Conservation (phyloP, 352 stramenopile species). For the Phytophthora multivora region DNA sequence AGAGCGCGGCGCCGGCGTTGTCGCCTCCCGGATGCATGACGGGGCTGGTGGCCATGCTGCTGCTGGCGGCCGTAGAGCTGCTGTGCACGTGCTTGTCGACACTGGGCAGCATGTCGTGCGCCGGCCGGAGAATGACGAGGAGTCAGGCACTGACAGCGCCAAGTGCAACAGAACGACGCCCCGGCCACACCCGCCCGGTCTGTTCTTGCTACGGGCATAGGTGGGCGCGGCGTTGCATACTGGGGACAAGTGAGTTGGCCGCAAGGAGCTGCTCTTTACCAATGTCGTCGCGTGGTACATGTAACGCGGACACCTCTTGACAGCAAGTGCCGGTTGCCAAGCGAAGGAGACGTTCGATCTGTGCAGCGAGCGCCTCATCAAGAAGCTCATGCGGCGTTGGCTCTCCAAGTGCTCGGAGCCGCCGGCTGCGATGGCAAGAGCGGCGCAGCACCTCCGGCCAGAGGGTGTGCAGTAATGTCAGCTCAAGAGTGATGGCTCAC, state of each 20-base stretch:
- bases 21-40: conserved; percentile 24
- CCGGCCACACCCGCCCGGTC: conserved; percentile 7
- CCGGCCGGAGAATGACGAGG: conserved; percentile 17
- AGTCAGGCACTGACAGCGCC: conserved; percentile 10
- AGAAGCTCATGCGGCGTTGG: not conserved
- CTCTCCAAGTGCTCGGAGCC: not conserved
- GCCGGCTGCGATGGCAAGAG: conserved; percentile 6
- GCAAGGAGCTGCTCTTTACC: conserved; percentile 3
- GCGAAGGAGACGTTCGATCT: not conserved
- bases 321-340: not conserved
- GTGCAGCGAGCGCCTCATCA: not conserved
- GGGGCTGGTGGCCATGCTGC: conserved; percentile 20
- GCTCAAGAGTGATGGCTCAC: conserved; percentile 9
- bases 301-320: conserved; percentile 8
- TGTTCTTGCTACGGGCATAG: conserved; percentile 15
- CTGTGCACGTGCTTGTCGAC: conserved; percentile 24
- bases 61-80: conserved; percentile 21
- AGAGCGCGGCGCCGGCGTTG: conserved; percentile 43
- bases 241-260: not conserved
- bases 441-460: conserved; percentile 6
- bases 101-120: conserved; percentile 12
- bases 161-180: conserved; percentile 21
- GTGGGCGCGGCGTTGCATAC: conserved; percentile 4
- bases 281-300: conserved; percentile 9
- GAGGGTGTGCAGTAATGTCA: conserved; percentile 12